Percentiles rank a stretch among this genome's conserved stretches.
phyloP scores from a whole-genome alignment of 176 grass and related monocot species.

The Zizania latifolia region DNA sequence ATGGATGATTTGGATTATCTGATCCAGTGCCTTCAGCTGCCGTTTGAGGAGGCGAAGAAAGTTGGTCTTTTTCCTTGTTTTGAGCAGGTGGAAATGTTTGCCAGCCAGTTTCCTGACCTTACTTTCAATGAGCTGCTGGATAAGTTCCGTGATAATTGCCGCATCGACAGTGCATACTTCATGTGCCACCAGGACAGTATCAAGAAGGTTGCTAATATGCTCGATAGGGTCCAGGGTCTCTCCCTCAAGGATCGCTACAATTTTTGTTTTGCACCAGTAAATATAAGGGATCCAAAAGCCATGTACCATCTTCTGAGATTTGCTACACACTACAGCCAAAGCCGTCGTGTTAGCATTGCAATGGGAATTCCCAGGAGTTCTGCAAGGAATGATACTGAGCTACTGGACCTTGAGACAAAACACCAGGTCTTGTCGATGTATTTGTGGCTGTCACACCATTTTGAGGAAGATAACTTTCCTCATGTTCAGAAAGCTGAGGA shows the following conservation, averaged over 20 bases:
- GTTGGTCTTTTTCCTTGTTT: slow-evolving; percentile 86
- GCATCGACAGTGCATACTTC: slow-evolving; percentile 70
- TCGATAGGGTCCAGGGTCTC: slow-evolving; percentile 69
- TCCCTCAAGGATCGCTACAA: slow-evolving; percentile 86
- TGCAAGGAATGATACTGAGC: slow-evolving; percentile 77
- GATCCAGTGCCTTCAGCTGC: slow-evolving; percentile 85
- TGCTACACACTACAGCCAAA: slow-evolving; percentile 68
- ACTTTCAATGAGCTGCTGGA: slow-evolving; percentile 64
- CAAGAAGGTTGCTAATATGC: slow-evolving; percentile 96
- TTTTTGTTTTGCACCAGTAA: slow-evolving; percentile 89
- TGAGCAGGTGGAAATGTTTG: slow-evolving; percentile 93
- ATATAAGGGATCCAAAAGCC: slow-evolving; percentile 95
- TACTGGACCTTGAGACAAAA: slow-evolving; percentile 94
- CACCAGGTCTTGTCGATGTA: slow-evolving; percentile 97
- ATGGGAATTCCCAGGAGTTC: slow-evolving; percentile 85
- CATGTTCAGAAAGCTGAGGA: slow-evolving; percentile 71
- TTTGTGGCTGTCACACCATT: slow-evolving; percentile 86
- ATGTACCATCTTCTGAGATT: slow-evolving; percentile 95
- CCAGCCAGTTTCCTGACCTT: slow-evolving; percentile 53
- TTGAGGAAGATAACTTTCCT: slow-evolving; percentile 78
- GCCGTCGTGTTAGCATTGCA: slow-evolving; percentile 66
- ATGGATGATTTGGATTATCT: slow-evolving; percentile 85
- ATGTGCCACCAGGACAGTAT: slow-evolving; percentile 71
- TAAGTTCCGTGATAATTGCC: slow-evolving; percentile 79
- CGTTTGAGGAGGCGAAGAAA: slow-evolving; percentile 67